Base-by-base conservation (phyloP, 257 asterid genomes). In the Parsonsia alboflavescens region DNA sequence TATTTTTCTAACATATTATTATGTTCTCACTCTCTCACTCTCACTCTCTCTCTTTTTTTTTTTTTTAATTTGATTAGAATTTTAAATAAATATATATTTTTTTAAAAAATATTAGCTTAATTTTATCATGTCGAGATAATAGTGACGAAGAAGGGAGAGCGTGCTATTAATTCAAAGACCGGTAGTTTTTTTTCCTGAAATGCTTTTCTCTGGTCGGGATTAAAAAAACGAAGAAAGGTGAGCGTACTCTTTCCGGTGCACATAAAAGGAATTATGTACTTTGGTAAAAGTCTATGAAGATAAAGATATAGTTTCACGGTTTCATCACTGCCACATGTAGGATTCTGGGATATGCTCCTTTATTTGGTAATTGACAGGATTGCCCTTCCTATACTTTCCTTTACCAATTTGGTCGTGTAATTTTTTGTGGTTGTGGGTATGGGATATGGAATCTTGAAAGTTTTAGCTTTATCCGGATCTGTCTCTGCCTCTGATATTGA, bases 311-410 rank as follows among this genome's bases (percentile, higher is more conserved):
- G 21, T 63, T 41, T 7, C n/a, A n/a, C 39, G 39, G 3, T 33
- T 33, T 33, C n/a, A n/a, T n/a, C n/a, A 33, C 12, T 42, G 45
- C 10, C 73, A 59, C 49, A 64, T 26, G 61, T 73, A 33, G 49
- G 74, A 79, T 79, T 70, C 86, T 82, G 16, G 84, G 64, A 82
- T 57, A 70, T 79, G 83, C 80, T 26, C 45, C 36, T 13, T 3
- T 44, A 2, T 6, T 45, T 54, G 46, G 33, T 33, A 46, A 73
- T n/a, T 77, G 50, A 73, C 30, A 52, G 1, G 13, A 26, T 41
- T 2, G 13, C 8, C 76, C 66, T 72, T n/a, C n/a, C n/a, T 16
- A 3, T 36, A 1, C 11, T n/a, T 54, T n/a, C 12, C 11, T 54
- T n/a, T 39, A 50, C n/a, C 54, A 39, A 6, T 36, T 46, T 46